Evolutionary conservation across 2,329 filamentous ascomycete genomes (phyloP), one percentile per base, ranked within the genome.

Genomic region (Penicillium hesseltinei): DNA sequence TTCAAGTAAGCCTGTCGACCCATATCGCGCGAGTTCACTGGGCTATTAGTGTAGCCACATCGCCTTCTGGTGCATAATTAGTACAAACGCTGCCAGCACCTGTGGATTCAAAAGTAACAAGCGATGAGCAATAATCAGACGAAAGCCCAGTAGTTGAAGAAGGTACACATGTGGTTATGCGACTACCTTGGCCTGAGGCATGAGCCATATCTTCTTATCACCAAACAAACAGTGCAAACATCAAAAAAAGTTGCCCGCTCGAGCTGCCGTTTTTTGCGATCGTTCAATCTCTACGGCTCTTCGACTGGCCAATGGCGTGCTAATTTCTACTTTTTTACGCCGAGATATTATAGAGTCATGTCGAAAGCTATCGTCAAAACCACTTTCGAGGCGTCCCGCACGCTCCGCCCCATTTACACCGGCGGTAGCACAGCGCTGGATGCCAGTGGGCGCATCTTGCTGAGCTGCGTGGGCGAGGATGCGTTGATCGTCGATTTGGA

Each of bases 391-490:
- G 85, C 89, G 57, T 84, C 84, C 63, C 86, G 89, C 69, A 90
- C 91, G 47, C 89, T 99, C 55, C 90, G 92, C 67, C 94, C 94
- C 21, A 93, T 97, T 49, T 97, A 94, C 72, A 96, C 93, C 2
- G 94, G 94, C 54, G 94, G 94, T 43, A 88, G 90, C 63, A 87
- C 96, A 58, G 87, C 91, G 31, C 83, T 97, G 60, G 91, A 93
- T 79, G 84, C 87, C 73, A 85, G 86, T 76, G 92, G 92, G 51
- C 85, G 85, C 67, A 85, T 97, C 62, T 82, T 99, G 54, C 93
- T 92, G 43, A 92, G 92, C 25, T 92, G 90, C 36, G 79, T 97
- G n/a, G 92, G 90, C 36, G 94, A 99, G 73, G 91, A 97, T 83
- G 92, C 87, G 19, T 79, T 97, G 53, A 80, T 99, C 66, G 94